phyloP scores from a whole-genome alignment of 2,329 filamentous ascomycete species.

The Penicillium digitatum region DNA sequence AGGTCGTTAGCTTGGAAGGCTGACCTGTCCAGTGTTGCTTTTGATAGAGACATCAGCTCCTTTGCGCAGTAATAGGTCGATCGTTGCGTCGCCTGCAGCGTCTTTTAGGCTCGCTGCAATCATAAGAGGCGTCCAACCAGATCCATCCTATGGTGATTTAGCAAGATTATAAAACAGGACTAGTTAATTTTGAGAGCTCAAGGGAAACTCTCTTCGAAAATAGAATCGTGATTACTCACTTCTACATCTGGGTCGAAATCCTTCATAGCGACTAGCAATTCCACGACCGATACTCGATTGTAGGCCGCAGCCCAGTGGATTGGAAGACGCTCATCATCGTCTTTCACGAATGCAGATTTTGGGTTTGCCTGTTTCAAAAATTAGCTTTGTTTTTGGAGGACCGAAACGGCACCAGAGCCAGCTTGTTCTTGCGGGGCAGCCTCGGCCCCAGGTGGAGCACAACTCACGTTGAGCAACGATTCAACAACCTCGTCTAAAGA shows the following conservation, averaged over 20 bases:
- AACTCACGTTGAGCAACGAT: constrained; percentile 64
- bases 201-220: neutral
- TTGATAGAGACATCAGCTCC: constrained; percentile 47
- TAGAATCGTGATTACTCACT: constrained; percentile 43
- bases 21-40: constrained; percentile 43
- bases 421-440: constrained; percentile 27
- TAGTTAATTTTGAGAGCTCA: neutral
- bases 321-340: constrained; percentile 83
- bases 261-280: constrained; percentile 65
- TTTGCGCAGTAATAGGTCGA: constrained; percentile 46
- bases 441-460: constrained; percentile 5
- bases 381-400: constrained; percentile 4
- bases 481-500: constrained; percentile 64
- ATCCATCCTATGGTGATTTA: constrained; percentile 38
- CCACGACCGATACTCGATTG: constrained; percentile 71
- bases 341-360: constrained; percentile 67
- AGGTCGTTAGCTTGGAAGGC: neutral
- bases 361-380: constrained; percentile 64
- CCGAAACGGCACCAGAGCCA: neutral
- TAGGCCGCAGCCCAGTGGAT: constrained; percentile 92
- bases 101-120: constrained; percentile 48
- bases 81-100: constrained; percentile 43
- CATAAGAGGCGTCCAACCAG: constrained; percentile 51
- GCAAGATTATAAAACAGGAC: neutral
- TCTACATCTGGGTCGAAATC: constrained; percentile 80